Base-by-base conservation (phyloP, 164 flowering plant genomes). In the Vitis rupestris region DNA sequence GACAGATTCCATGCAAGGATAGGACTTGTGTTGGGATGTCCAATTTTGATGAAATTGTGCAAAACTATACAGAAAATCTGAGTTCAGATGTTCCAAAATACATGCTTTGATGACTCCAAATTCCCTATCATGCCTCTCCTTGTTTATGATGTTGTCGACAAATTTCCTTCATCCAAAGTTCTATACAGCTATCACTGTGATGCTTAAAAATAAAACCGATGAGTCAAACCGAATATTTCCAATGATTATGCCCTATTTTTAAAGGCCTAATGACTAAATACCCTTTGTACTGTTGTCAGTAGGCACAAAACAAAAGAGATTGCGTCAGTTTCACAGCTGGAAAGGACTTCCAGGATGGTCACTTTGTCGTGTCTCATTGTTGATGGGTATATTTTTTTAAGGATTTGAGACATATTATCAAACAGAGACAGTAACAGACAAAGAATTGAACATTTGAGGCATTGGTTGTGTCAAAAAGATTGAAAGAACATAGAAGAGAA, bases 61-160 rank as follows among this genome's bases (percentile, higher is more conserved):
- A 37, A 37, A 37, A 37, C 44, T 6, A 37, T 37, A 37, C 0
- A 37, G 44, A 37, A 37, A 37, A 37, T 27, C 30, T 59, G 61
- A 59, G 61, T 31, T 37, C 10, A 61, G 12, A 56, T 59, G 57
- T 27, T 72, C 70, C 79, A 68, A 72, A 49, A 50, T 2, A 55
- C 65, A 10, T 9, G 16, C 79, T 63, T 68, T 53, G 79, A 55
- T 69, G 30, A 59, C 79, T 54, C 61, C 75, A 70, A 16, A 61
- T 13, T 27, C 10, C 30, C 61, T 11, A 1, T 29, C 13, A 66
- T 16, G 16, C 29, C 12, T 61, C 70, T 64, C 27, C 68, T 62
- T 73, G 76, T 56, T 68, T 17, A 2, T 30, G 68, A 29, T 73
- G 63, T 53, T 23, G 7, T 16, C 3, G 14, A 53, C 56, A 10